phyloP scores from a whole-genome alignment of 768 basidiomycete species.

The Leccinum imitatum region DNA sequence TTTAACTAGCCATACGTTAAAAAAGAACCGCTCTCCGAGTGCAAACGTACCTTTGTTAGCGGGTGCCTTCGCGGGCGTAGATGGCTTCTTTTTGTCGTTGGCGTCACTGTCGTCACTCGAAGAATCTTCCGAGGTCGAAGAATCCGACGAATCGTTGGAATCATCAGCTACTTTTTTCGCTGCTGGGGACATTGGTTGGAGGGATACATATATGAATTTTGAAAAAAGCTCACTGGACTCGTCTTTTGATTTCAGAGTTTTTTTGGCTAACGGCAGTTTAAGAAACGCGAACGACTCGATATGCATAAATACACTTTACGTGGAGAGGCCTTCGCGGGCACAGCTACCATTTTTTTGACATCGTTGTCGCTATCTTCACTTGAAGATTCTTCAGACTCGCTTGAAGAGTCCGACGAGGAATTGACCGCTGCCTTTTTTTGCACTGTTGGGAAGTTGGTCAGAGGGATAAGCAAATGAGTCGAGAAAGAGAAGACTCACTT shows the following conservation, averaged over 20 bases:
- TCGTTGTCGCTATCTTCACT: not conserved
- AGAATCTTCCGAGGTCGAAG: slow-evolving; percentile 16
- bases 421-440: slow-evolving; percentile 6
- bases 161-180: slow-evolving; percentile 6
- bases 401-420: not conserved
- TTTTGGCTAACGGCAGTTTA: not conserved
- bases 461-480: not conserved
- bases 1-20: not conserved
- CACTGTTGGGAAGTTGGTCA: not conserved
- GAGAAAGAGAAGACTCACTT: not conserved
- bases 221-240: not conserved
- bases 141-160: slow-evolving; percentile 5
- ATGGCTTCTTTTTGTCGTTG: slow-evolving; percentile 18
- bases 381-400: not conserved
- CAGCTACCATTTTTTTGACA: not conserved
- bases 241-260: not conserved
- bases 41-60: not conserved
- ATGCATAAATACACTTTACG: not conserved
- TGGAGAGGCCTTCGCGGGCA: not conserved
- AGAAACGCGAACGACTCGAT: not conserved
- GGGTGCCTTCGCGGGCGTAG: not conserved
- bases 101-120: slow-evolving; percentile 7
- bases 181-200: not conserved
- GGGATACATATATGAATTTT: not conserved
- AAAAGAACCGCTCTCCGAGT: not conserved